Conservation (phyloP, 139 green algal genomes). For the Tetratostichococcus sp. region DNA sequence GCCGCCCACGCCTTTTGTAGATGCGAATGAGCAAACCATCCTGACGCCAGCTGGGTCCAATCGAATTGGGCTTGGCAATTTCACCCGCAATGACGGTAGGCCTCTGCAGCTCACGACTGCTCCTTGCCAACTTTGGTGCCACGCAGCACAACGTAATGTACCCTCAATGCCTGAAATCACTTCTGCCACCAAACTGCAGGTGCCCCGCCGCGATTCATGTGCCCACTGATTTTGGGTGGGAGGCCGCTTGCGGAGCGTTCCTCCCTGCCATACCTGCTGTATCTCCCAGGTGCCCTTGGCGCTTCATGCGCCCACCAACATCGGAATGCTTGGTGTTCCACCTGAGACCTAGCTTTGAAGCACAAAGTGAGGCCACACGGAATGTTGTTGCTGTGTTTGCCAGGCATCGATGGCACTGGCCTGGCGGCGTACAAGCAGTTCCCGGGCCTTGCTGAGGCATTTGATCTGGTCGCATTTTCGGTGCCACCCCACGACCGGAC, state of each 20-base stretch:
- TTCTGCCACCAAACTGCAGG: slow-evolving; percentile 7
- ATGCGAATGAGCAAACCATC: neutral
- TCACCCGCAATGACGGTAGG: slow-evolving; percentile 2
- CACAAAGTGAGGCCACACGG: too few relatives aligned
- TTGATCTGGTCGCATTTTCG: slow-evolving; percentile 69
- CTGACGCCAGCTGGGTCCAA: neutral
- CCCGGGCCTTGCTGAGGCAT: slow-evolving; percentile 45
- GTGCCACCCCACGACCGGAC: slow-evolving; percentile 64
- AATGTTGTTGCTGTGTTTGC: neutral
- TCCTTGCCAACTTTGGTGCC: too few relatives aligned
- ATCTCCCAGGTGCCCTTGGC: slow-evolving; percentile 53
- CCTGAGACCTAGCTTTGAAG: too few relatives aligned
- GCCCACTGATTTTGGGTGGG: slow-evolving; percentile 6
- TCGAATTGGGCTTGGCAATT: neutral
- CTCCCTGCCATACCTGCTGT: slow-evolving; percentile 68
- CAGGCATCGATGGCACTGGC: slow-evolving; percentile 75
- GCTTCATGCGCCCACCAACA: too few relatives aligned
- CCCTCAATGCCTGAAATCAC: too few relatives aligned
- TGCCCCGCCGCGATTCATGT: slow-evolving; percentile 27
- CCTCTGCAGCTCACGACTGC: neutral
- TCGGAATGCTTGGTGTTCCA: too few relatives aligned
- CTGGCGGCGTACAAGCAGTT: slow-evolving; percentile 78
- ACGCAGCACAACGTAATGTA: too few relatives aligned
- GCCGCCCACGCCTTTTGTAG: neutral
- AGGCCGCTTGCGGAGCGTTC: slow-evolving; percentile 2